These are phyloP conservation scores for Orbilia javanica DNA, from an alignment of 2,329 filamentous ascomycete species.

Conservation along the genomic window DNA sequence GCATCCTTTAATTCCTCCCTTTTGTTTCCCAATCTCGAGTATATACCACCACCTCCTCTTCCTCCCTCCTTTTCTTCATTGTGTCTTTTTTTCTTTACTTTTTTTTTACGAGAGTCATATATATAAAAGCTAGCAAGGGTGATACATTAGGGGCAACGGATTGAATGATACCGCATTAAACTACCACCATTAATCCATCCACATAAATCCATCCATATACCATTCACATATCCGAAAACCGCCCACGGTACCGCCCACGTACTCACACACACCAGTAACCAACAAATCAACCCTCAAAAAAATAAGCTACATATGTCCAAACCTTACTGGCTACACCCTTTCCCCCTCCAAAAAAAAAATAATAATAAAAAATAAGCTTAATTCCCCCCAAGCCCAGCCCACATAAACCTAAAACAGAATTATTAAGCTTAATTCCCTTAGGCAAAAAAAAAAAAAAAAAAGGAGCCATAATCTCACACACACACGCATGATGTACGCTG, in stretches of 20 bases:
- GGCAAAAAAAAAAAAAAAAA: not conserved
- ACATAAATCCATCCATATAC: not conserved
- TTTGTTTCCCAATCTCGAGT: constrained; percentile 15
- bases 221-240: not conserved
- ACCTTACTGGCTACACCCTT: not conserved
- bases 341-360: not conserved
- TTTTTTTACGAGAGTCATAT: constrained; percentile 16
- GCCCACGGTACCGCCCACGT: not conserved
- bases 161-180: constrained; percentile 23
- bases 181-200: not conserved
- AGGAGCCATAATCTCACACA: too few species aligned
- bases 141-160: constrained; percentile 11
- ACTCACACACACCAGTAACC: not conserved
- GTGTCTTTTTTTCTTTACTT: not conserved
- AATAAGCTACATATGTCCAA: not conserved
- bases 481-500: not conserved
- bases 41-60: constrained; percentile 21
- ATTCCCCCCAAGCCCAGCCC: not conserved
- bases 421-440: not conserved
- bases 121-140: constrained; percentile 27
- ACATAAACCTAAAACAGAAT: not conserved
- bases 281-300: not conserved
- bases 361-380: not conserved
- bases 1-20: not conserved
- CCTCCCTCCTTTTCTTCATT: not conserved